A percentile compares a stretch with the other conserved stretches of the same genome.
phyloP scores from a whole-genome alignment of 352 stramenopile species.

The Globisporangium parvum region DNA sequence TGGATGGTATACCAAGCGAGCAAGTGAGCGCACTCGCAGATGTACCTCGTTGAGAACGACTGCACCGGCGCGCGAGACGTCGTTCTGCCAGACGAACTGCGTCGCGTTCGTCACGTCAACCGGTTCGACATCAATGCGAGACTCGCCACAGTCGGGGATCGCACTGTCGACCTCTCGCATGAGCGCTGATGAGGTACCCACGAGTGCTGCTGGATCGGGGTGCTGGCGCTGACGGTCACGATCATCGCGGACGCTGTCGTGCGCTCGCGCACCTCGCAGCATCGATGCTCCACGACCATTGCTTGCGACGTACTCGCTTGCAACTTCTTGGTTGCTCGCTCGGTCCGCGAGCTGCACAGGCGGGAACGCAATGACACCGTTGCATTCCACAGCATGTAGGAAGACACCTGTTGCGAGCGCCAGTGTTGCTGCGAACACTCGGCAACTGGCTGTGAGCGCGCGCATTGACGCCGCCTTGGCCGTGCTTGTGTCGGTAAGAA shows the following conservation, averaged over 20 bases:
- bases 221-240: background rate
- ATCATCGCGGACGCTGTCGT: background rate
- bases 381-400: background rate
- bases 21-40: background rate
- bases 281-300: background rate
- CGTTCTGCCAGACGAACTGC: constrained; percentile 19
- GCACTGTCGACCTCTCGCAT: constrained; percentile 14
- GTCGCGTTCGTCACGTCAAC: constrained; percentile 12
- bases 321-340: background rate
- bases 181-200: background rate
- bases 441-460: constrained; percentile 11
- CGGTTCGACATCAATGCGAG: constrained; percentile 5
- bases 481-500: no score
- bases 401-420: background rate
- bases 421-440: background rate
- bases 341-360: constrained; percentile 8
- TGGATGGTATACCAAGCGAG: background rate
- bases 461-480: background rate
- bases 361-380: constrained; percentile 15
- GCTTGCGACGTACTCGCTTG: background rate
- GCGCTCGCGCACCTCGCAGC: background rate
- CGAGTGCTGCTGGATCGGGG: background rate
- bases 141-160: constrained; percentile 11
- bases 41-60: background rate
- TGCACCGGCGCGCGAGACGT: constrained; percentile 12